Conservation (phyloP, 1,284 basidiomycete species). For the Leccinum subfulvum region DNA sequence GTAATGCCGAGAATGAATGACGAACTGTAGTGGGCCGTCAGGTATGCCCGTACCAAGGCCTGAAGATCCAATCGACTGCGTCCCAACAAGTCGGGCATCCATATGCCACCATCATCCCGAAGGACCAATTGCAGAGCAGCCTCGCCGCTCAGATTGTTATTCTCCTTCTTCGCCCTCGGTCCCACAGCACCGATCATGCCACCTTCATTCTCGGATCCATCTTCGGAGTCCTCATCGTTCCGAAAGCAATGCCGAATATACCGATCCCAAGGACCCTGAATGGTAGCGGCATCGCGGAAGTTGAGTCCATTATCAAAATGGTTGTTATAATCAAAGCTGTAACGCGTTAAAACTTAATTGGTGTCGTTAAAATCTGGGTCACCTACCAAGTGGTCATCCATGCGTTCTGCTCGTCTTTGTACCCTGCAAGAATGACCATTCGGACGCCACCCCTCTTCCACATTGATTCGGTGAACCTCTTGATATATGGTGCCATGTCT, state of each 20-base stretch:
- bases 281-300: neutral
- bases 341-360: neutral
- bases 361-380: neutral
- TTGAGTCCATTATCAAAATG: neutral
- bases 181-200: neutral
- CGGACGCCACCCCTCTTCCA: neutral
- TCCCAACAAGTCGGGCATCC: neutral
- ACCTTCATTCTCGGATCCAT: neutral
- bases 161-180: neutral
- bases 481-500: neutral
- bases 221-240: neutral
- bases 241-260: neutral
- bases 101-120: neutral
- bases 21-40: neutral
- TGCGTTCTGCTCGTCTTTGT: neutral
- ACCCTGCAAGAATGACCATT: neutral
- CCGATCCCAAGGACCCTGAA: neutral
- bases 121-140: neutral
- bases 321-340: neutral
- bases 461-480: neutral
- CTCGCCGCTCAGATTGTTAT: neutral
- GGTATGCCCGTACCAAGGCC: neutral
- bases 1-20: neutral
- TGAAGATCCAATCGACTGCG: neutral
- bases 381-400: neutral